These are phyloP conservation scores for Rhizophora mangle DNA, from an alignment of 345 rosid species.

Conservation along the genomic window DNA sequence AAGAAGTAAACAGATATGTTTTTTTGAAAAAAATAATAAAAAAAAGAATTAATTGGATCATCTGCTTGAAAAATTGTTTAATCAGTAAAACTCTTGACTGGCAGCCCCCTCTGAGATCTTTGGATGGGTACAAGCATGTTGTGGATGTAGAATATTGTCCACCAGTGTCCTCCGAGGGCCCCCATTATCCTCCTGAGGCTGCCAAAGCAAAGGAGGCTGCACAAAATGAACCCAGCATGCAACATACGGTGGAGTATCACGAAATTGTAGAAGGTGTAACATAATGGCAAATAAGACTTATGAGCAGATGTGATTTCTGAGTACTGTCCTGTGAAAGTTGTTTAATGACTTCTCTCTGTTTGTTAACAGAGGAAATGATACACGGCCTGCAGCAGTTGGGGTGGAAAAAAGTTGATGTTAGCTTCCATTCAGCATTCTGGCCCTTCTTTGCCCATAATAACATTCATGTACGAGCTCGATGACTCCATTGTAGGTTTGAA, in stretches of 20 bases:
- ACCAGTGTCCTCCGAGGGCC: constrained; percentile 76
- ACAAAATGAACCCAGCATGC: constrained; percentile 58
- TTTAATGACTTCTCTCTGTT: constrained; percentile 10
- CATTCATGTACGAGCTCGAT: constrained; percentile 54
- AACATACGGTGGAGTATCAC: constrained; percentile 68
- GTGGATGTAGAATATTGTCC: constrained; percentile 91
- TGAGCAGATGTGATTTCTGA: background rate
- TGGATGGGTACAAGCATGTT: constrained; percentile 95
- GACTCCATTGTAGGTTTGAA: background rate
- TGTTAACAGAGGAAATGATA: constrained; percentile 84
- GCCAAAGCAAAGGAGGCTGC: constrained; percentile 88
- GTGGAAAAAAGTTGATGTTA: constrained; percentile 97
- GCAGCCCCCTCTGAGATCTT: constrained; percentile 80
- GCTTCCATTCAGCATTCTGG: constrained; percentile 90
- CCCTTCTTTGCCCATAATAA: constrained; percentile 96
- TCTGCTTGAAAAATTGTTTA: no score
- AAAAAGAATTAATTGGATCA: no score
- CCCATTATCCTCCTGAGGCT: constrained; percentile 83
- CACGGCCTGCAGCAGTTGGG: constrained; percentile 78
- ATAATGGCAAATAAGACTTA: background rate
- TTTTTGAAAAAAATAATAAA: no score
- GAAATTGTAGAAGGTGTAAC: constrained; percentile 83
- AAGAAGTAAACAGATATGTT: no score
- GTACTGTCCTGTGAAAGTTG: background rate
- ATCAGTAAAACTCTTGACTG: background rate